A percentile compares a stretch with the other conserved stretches of the same genome.
Evolutionary conservation across 1,284 basidiomycete genomes (phyloP).

Genomic region (Athelia sp.): DNA sequence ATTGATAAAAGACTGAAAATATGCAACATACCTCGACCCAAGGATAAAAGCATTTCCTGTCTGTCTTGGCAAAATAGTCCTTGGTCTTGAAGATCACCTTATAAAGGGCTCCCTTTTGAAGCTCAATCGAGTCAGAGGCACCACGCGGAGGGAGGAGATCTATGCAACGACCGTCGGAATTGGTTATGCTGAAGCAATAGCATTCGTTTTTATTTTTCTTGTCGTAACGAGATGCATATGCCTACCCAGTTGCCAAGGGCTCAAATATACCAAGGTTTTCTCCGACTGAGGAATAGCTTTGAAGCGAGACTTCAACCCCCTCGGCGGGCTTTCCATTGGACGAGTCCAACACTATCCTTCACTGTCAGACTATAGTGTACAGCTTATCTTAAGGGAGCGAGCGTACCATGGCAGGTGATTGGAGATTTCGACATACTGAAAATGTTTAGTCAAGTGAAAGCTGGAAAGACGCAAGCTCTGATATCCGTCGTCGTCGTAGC

Average conservation of each 20-base stretch:
- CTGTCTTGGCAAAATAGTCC: conserved; percentile 69
- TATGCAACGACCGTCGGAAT: conserved; percentile 78
- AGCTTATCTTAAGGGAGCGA: background rate
- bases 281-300: conserved; percentile 33
- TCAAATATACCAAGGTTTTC: conserved; percentile 33
- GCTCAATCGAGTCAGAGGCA: conserved; percentile 38
- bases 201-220: background rate
- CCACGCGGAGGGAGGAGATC: conserved; percentile 54
- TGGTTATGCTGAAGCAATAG: conserved; percentile 53
- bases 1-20: conserved; percentile 1
- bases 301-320: conserved; percentile 60
- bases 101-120: conserved; percentile 58
- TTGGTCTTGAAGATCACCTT: conserved; percentile 84
- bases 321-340: conserved; percentile 77
- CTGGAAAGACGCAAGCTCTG: background rate
- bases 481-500: no score
- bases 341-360: conserved; percentile 73
- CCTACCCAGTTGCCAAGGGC: conserved; percentile 59
- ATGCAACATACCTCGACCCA: conserved; percentile 67
- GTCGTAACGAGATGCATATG: conserved; percentile 2
- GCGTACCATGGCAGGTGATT: conserved; percentile 84
- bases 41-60: conserved; percentile 78
- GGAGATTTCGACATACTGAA: conserved; percentile 61
- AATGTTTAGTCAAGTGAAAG: background rate
- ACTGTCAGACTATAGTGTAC: background rate